Percentiles rank a stretch among this genome's conserved stretches.
Conservation (phyloP, 78 protist genomes). For the Dictyostelium brefeldianum region DNA sequence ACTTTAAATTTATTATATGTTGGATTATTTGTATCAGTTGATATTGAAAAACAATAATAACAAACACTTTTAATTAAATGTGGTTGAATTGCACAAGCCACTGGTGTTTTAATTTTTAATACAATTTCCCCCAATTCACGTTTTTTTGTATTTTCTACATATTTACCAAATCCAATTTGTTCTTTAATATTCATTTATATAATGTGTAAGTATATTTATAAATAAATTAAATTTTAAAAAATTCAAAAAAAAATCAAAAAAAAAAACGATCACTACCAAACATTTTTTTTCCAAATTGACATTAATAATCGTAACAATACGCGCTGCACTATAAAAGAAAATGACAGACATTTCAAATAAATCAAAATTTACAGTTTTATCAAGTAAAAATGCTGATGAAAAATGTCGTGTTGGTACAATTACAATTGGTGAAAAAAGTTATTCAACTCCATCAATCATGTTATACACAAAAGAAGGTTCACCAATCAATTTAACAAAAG, state of each 20-base stretch:
- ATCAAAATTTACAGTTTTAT: background rate
- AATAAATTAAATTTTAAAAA: too few species aligned
- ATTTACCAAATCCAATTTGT: background rate
- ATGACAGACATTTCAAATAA: background rate
- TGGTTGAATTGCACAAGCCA: background rate
- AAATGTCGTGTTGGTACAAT: conserved; percentile 20
- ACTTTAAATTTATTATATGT: background rate
- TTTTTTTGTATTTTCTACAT: background rate
- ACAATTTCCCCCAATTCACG: background rate
- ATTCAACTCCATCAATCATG: conserved; percentile 35
- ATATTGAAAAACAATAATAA: background rate
- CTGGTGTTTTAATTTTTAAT: background rate
- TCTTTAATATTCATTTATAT: background rate
- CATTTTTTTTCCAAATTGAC: too few species aligned
- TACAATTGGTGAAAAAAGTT: background rate
- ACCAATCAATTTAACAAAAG: conserved; percentile 58
- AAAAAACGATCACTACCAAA: too few species aligned
- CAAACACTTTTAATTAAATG: background rate
- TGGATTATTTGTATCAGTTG: background rate
- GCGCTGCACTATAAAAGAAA: too few species aligned
- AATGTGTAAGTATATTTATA: background rate
- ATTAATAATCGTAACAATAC: too few species aligned
- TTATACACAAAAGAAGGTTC: conserved; percentile 72
- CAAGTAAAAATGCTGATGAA: background rate
- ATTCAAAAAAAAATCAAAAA: too few species aligned